Evolutionary conservation across 164 flowering plant species (phyloP), one percentile per base, ranked within the genome.

Genomic region (Stephania japonica): DNA sequence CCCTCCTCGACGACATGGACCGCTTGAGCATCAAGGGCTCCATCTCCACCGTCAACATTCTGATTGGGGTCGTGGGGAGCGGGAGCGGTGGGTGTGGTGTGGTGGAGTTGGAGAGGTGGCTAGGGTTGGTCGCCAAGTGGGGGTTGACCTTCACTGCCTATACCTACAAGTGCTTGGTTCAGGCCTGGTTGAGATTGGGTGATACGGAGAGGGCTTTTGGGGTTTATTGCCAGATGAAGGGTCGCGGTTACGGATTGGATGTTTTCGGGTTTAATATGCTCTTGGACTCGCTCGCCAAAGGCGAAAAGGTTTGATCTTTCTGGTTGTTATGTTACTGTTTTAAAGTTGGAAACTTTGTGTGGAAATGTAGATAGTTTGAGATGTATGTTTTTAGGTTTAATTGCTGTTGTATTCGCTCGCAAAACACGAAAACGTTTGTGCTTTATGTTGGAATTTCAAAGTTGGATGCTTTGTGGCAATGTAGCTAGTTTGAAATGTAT

Each of bases 121-220:
- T 87, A 75, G 79, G 75, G 18, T 76, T 95, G 80, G 84, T 85
- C 9, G 79, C 77, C 82, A 89, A 90, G 61, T 95, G 99, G 99
- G 90, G 77, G 3, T 77, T 95, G 83, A 76, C 61, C 75, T 75
- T 91, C 82, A 91, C 79, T 75, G 74, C 83, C 61, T 95, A 95
- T 71, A 93, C 90, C 0, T 93, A 89, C 71, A 93, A 90, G 80
- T 95, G 96, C 74, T 71, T 91, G 23, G 75, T 95, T 32, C 99
- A 93, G 77, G 93, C 97, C 0, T 83, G 86, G 64, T 73, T 94
- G 80, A 80, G 90, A 69, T 81, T 81, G 13, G 65, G 76, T 43
- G 82, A 91, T 26, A 70, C 79, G 24, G 61, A 68, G 0, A 83
- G 75, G 70, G 97, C 92, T 4, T 83, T 78, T 26, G 64, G 79